A percentile compares a stretch with the other conserved stretches of the same genome.
phyloP scores from a whole-genome alignment of 305 asterid species.

The Andrographis paniculata region DNA sequence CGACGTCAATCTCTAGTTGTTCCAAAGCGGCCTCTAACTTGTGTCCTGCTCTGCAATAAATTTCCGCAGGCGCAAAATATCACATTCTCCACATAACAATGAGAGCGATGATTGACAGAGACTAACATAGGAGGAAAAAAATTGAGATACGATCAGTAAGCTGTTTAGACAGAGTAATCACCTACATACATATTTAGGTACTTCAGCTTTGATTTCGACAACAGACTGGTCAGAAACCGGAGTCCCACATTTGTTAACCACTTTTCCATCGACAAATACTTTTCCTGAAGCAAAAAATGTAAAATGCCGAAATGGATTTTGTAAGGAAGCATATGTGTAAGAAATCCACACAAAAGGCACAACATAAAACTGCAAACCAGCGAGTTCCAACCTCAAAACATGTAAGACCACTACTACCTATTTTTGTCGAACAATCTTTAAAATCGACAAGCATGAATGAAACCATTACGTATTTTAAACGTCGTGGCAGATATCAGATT shows the following conservation, averaged over 20 bases:
- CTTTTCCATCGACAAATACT: conserved; percentile 89
- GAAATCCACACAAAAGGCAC: no score
- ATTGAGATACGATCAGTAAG: background rate
- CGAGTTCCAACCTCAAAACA: no score
- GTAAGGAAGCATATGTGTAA: no score
- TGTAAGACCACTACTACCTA: no score
- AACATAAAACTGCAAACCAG: no score
- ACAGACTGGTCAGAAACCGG: conserved; percentile 69
- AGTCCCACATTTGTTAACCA: conserved; percentile 81
- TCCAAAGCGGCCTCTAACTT: conserved; percentile 92
- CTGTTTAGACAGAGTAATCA: conserved; percentile 44
- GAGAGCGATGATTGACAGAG: background rate
- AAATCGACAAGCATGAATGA: no score
- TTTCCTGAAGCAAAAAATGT: conserved; percentile 48
- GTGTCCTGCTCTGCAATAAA: conserved; percentile 68
- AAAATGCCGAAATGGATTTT: conserved; percentile 9
- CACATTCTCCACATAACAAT: conserved; percentile 6
- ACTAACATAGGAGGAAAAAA: background rate
- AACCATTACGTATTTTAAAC: no score
- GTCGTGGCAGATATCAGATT: no score
- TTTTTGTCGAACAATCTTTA: no score
- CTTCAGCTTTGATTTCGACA: conserved; percentile 86
- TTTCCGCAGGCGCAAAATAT: conserved; percentile 15
- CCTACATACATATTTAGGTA: conserved; percentile 99
- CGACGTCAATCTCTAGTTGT: conserved; percentile 67